These are phyloP conservation scores for Trypanosoma platydactyli DNA, from an alignment of 208 protist species.

Conservation along the genomic window DNA sequence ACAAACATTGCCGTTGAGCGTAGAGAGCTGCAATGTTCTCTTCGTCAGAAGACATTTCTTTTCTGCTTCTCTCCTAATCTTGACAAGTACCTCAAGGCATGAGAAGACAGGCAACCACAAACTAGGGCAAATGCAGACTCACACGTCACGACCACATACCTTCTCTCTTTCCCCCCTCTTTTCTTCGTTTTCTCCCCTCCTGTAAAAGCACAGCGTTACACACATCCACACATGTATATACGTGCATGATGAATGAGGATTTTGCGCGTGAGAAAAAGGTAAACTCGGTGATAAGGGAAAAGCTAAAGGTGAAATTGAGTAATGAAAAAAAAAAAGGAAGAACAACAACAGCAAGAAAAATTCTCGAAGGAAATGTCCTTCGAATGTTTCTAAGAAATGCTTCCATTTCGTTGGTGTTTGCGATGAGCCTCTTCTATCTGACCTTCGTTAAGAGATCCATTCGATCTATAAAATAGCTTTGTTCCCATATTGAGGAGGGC, in stretches of 20 bases:
- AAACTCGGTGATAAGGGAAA: not conserved
- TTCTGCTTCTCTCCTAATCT: not conserved
- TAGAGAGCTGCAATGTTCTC: constrained; percentile 71
- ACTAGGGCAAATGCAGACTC: no score
- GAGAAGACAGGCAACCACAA: no score
- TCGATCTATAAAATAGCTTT: constrained; percentile 23
- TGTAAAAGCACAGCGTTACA: not conserved
- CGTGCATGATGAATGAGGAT: no score
- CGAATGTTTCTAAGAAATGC: constrained; percentile 10
- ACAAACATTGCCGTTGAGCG: constrained; percentile 63
- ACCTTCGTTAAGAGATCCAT: constrained; percentile 1
- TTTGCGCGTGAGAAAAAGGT: not conserved
- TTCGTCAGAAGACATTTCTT: constrained; percentile 55
- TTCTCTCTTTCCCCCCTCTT: constrained; percentile 1
- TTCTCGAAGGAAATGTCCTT: constrained; percentile 2
- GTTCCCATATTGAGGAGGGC: constrained; percentile 27
- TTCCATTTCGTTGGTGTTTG: constrained; percentile 44
- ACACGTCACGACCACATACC: not conserved
- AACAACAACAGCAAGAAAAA: not conserved
- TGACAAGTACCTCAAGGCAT: no score
- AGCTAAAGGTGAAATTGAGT: not conserved
- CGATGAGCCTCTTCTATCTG: not conserved
- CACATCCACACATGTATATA: not conserved
- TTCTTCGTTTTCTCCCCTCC: not conserved
- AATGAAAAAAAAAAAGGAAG: constrained; percentile 13